Conservation (phyloP, 139 green algal genomes). For the Haematococcus lacustris region DNA sequence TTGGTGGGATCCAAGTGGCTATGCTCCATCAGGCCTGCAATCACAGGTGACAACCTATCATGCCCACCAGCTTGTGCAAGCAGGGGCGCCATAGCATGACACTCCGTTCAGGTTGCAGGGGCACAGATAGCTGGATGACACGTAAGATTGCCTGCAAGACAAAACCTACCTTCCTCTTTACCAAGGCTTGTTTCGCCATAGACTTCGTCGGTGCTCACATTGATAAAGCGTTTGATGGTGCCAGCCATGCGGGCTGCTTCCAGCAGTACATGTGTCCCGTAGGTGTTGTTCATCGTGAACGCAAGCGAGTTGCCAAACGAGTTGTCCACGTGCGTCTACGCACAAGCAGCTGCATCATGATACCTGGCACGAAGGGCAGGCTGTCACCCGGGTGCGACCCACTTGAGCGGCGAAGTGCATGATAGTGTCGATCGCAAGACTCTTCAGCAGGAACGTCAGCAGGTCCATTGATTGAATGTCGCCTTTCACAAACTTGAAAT, state of each 20-base stretch:
- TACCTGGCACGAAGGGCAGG: neutral
- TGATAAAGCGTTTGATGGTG: conserved; percentile 85
- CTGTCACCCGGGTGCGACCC: neutral
- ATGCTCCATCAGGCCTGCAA: conserved; percentile 65
- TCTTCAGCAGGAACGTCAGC: conserved; percentile 73
- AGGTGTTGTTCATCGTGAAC: conserved; percentile 97
- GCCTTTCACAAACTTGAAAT: conserved; percentile 95
- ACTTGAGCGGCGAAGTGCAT: conserved; percentile 96
- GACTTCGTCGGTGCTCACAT: conserved; percentile 79
- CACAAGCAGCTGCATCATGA: neutral
- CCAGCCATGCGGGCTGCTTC: conserved; percentile 75
- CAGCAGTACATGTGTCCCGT: conserved; percentile 93
- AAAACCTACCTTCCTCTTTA: conserved; percentile 43
- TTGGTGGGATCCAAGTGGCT: conserved; percentile 91
- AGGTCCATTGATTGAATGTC: conserved; percentile 90
- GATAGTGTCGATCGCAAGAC: conserved; percentile 90
- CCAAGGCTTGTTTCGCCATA: conserved; percentile 79
- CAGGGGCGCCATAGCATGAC: neutral
- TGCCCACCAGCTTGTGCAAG: neutral
- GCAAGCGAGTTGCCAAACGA: conserved; percentile 93
- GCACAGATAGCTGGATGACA: no score
- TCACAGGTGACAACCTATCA: conserved; percentile 6
- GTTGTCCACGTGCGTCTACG: conserved; percentile 97
- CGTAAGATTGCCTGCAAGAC: no score
- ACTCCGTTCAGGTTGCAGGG: no score